phyloP scores from a whole-genome alignment of 768 basidiomycete genomes.

The Rhodocollybia butyracea region DNA sequence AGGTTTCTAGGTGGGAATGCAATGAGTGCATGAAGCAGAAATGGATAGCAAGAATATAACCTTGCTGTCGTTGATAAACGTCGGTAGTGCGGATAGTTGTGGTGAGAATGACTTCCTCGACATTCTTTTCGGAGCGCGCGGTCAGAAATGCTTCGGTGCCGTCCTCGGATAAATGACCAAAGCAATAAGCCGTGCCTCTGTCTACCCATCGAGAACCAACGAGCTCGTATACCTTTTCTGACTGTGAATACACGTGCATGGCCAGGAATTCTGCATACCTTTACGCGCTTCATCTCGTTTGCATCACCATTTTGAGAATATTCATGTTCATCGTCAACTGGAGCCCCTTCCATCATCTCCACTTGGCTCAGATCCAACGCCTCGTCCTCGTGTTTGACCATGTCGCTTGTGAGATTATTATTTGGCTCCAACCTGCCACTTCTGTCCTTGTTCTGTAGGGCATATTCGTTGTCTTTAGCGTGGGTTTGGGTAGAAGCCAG shows the following conservation, averaged over 20 bases:
- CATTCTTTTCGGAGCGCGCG: conserved; percentile 77
- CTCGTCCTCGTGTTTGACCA: conserved; percentile 12
- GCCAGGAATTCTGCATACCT: conserved; percentile 40
- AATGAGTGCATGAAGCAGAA: conserved; percentile 11
- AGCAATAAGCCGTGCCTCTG: conserved; percentile 95
- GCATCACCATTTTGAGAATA: conserved; percentile 60
- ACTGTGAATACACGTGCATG: conserved; percentile 18
- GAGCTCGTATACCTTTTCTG: conserved; percentile 85
- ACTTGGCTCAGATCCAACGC: conserved; percentile 37
- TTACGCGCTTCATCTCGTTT: conserved; percentile 80
- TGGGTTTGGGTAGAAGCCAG: conserved; percentile 10
- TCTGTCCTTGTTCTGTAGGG: conserved; percentile 19
- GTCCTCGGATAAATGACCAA: conserved; percentile 80
- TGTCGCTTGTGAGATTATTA: not conserved
- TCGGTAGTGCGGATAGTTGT: conserved; percentile 81
- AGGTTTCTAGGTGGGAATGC: conserved; percentile 70
- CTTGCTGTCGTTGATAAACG: conserved; percentile 86
- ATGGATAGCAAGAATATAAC: conserved; percentile 37
- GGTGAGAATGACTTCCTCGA: conserved; percentile 68
- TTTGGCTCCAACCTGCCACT: conserved; percentile 25
- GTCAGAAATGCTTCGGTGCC: conserved; percentile 77
- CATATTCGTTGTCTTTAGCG: not conserved
- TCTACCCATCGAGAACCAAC: conserved; percentile 91
- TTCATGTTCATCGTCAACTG: conserved; percentile 55
- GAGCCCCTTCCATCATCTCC: conserved; percentile 43